Evolutionary conservation across 2,329 filamentous ascomycete genomes (phyloP).

Genomic region (Aureobasidium sp.): DNA sequence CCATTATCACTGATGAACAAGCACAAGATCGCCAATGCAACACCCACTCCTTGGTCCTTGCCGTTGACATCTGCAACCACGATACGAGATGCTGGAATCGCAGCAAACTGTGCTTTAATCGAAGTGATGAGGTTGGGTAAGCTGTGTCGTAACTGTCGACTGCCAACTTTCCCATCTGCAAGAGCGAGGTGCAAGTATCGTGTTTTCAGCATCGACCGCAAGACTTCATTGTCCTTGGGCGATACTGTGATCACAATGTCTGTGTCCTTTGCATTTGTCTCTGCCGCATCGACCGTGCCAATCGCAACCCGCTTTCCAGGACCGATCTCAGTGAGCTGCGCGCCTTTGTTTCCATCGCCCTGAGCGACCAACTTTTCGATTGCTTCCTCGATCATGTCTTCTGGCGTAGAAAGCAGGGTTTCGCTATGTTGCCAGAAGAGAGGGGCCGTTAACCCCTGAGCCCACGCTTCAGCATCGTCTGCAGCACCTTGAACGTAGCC

Average conservation of each 20-base stretch:
- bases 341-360: slow-evolving; percentile 15
- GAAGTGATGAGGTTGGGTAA: slow-evolving; percentile 58
- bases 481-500: slow-evolving; percentile 91
- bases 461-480: slow-evolving; percentile 94
- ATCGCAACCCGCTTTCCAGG: slow-evolving; percentile 37
- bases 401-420: slow-evolving; percentile 53
- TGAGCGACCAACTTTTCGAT: slow-evolving; percentile 40
- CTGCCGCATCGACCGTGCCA: slow-evolving; percentile 32
- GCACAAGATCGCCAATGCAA: slow-evolving; percentile 69
- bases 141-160: slow-evolving; percentile 69
- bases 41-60: slow-evolving; percentile 72
- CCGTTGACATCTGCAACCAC: slow-evolving; percentile 49
- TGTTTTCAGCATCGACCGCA: slow-evolving; percentile 32
- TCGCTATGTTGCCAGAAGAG: slow-evolving; percentile 71
- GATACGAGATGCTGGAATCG: neutral
- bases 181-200: slow-evolving; percentile 55
- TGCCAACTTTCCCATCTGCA: slow-evolving; percentile 67
- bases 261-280: slow-evolving; percentile 27
- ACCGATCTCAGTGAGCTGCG: slow-evolving; percentile 32
- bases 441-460: slow-evolving; percentile 65
- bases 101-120: slow-evolving; percentile 26
- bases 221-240: neutral
- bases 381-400: slow-evolving; percentile 54
- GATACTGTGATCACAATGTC: slow-evolving; percentile 31
- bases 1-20: slow-evolving; percentile 62